A percentile compares a stretch with the other conserved stretches of the same genome.
Evolutionary conservation across 805 yeast genomes (phyloP).

Genomic region (Saturnispora galanensis): DNA sequence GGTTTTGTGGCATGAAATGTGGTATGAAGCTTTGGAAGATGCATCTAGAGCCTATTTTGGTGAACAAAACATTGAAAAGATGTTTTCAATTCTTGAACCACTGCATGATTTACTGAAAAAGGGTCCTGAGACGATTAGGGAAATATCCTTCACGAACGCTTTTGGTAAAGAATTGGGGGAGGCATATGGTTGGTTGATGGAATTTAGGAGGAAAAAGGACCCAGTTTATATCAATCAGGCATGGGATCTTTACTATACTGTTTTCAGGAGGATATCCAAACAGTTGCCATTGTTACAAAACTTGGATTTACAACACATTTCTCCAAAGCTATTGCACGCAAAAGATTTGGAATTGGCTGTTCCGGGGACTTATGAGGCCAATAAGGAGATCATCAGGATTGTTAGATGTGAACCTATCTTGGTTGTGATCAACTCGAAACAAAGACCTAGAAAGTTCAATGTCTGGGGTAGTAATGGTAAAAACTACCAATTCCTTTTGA

Average conservation of each 20-base stretch:
- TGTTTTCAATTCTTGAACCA: slow-evolving; percentile 87
- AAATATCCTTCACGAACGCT: slow-evolving; percentile 83
- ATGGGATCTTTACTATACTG: slow-evolving; percentile 93
- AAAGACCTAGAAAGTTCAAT: slow-evolving; percentile 80
- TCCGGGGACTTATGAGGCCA: slow-evolving; percentile 89
- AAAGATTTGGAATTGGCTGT: slow-evolving; percentile 76
- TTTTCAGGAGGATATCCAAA: slow-evolving; percentile 81
- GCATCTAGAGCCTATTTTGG: slow-evolving; percentile 91
- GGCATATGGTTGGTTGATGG: slow-evolving; percentile 88
- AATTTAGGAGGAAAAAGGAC: slow-evolving; percentile 77
- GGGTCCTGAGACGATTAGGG: slow-evolving; percentile 89
- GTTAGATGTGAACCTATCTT: slow-evolving; percentile 71
- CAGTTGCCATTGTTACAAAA: slow-evolving; percentile 82
- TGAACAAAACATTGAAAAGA: slow-evolving; percentile 88
- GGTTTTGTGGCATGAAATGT: slow-evolving; percentile 92
- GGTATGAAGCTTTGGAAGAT: slow-evolving; percentile 97
- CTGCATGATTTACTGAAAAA: slow-evolving; percentile 73
- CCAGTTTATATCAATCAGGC: slow-evolving; percentile 88
- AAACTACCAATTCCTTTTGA: slow-evolving; percentile 69
- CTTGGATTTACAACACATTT: slow-evolving; percentile 83
- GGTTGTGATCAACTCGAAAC: slow-evolving; percentile 86
- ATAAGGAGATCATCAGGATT: slow-evolving; percentile 67
- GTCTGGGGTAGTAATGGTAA: slow-evolving; percentile 88
- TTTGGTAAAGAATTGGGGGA: slow-evolving; percentile 89
- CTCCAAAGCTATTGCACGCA: slow-evolving; percentile 79